A percentile compares a stretch with the other conserved stretches of the same genome.
These are phyloP conservation scores for Colletotrichum falcatum DNA, from an alignment of 2,329 filamentous ascomycete genomes.

Conservation along the genomic window DNA sequence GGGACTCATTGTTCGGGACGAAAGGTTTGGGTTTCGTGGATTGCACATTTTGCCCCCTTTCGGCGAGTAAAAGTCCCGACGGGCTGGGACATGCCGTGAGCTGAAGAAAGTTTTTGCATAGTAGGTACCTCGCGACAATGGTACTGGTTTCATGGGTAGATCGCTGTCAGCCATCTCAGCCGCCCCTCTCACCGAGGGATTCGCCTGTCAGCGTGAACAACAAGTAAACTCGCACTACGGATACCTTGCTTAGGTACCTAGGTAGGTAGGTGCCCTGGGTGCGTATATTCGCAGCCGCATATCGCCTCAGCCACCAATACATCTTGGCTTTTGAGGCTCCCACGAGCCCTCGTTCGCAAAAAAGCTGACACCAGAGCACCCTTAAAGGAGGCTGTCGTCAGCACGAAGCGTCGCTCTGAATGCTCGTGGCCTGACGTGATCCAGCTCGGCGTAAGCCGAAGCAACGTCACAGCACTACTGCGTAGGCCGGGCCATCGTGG, in stretches of 20 bases:
- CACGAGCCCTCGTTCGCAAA: background rate
- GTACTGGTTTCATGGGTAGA: background rate
- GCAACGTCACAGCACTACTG: slow-evolving; percentile 9
- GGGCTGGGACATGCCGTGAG: background rate
- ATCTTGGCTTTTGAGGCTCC: background rate
- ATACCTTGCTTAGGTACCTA: background rate
- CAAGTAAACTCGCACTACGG: background rate
- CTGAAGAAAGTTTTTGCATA: background rate
- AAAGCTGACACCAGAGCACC: background rate
- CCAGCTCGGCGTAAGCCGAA: slow-evolving; percentile 23
- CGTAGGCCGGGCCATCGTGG: slow-evolving; percentile 3
- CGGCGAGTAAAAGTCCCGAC: background rate
- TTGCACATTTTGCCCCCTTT: slow-evolving; percentile 1
- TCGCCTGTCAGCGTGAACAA: background rate
- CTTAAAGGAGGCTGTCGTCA: background rate
- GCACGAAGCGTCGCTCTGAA: background rate
- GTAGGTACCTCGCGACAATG: too few relatives aligned
- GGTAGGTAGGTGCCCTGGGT: too few relatives aligned
- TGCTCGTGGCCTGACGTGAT: background rate
- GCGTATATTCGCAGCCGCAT: background rate
- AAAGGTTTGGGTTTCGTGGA: background rate
- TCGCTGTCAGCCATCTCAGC: slow-evolving; percentile 2
- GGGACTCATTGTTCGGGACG: background rate
- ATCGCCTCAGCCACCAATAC: background rate
- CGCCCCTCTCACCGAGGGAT: background rate